Evolutionary conservation across 2,329 filamentous ascomycete genomes (phyloP).

Genomic region (Alternaria metachromatica): DNA sequence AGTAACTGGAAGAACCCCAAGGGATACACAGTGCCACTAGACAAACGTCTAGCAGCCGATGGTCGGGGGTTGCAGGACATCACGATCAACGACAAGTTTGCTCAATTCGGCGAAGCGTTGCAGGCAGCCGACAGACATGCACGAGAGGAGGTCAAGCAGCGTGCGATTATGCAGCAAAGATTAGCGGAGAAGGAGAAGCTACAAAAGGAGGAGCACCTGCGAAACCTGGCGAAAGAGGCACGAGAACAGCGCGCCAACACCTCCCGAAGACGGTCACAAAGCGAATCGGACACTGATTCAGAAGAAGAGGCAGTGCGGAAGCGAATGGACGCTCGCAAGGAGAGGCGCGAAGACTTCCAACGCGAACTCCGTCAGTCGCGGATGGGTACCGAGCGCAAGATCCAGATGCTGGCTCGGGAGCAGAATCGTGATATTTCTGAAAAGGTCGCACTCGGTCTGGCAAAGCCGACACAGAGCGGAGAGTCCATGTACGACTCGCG

Average conservation of each 20-base stretch:
- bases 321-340: slow-evolving; percentile 77
- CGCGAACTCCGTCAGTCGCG: slow-evolving; percentile 89
- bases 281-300: slow-evolving; percentile 52
- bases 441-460: slow-evolving; percentile 91
- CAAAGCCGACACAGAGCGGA: slow-evolving; percentile 89
- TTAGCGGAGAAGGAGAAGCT: slow-evolving; percentile 95
- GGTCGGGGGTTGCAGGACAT: slow-evolving; percentile 91
- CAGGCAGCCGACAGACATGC: slow-evolving; percentile 95
- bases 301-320: slow-evolving; percentile 77
- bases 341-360: slow-evolving; percentile 82
- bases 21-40: slow-evolving; percentile 93
- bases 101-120: slow-evolving; percentile 90
- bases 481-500: slow-evolving; percentile 98
- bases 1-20: slow-evolving; percentile 99
- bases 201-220: slow-evolving; percentile 90
- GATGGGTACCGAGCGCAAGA: slow-evolving; percentile 91
- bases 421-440: slow-evolving; percentile 97
- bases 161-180: slow-evolving; percentile 92
- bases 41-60: slow-evolving; percentile 94
- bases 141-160: slow-evolving; percentile 91
- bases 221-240: slow-evolving; percentile 87
- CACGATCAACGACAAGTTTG: slow-evolving; percentile 98
- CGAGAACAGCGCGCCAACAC: slow-evolving; percentile 75
- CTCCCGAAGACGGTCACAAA: slow-evolving; percentile 48
- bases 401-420: slow-evolving; percentile 92